Conservation (phyloP, 305 asterid species). For the Fraxinus velutina region DNA sequence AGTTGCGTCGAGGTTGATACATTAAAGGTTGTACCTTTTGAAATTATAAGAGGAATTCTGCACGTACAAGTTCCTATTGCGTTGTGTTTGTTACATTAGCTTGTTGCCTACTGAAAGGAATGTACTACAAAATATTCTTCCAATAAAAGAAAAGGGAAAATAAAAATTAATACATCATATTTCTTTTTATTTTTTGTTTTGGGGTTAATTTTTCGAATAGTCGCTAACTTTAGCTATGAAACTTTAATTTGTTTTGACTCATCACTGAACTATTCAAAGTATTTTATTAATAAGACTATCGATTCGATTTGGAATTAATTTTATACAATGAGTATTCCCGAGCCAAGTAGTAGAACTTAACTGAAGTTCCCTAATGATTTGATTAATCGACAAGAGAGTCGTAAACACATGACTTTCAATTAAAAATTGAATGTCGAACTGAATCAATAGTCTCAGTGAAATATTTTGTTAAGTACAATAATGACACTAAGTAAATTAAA, state of each 20-base stretch:
- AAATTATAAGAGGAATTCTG: not conserved
- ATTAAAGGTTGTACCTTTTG: conserved; percentile 15
- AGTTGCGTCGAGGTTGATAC: not conserved
- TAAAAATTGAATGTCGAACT: not conserved
- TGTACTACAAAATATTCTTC: not conserved
- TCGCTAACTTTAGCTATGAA: not conserved
- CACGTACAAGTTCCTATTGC: conserved; percentile 23
- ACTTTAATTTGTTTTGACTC: not conserved
- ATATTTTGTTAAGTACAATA: not conserved
- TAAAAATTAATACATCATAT: not conserved
- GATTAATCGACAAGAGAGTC: not conserved
- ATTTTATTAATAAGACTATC: not conserved
- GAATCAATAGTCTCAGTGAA: not conserved
- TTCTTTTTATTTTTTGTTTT: not conserved
- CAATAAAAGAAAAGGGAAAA: not conserved
- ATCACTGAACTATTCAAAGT: not conserved
- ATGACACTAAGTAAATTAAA: not conserved
- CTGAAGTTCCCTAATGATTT: not conserved
- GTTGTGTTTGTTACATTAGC: not conserved
- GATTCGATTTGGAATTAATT: not conserved
- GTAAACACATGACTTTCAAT: not conserved
- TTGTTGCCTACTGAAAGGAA: not conserved
- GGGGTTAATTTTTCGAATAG: not conserved
- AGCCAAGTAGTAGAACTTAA: not conserved
- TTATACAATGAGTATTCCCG: not conserved